Base-by-base conservation (phyloP, 768 basidiomycete species). In the Mycena belliarum region DNA sequence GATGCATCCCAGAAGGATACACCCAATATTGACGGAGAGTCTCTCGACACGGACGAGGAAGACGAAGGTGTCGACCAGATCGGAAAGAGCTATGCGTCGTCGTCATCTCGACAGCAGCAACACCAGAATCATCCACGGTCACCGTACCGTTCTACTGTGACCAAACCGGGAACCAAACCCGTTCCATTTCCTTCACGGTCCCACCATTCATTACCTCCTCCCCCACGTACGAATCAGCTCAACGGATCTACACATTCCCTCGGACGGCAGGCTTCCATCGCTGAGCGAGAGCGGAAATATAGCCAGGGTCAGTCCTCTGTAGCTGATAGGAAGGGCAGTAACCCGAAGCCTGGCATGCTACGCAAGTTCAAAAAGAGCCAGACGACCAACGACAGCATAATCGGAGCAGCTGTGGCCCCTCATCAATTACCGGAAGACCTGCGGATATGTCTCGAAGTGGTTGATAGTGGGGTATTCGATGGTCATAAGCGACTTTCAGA, bases 401-500 rank as follows among this genome's bases (percentile, higher is more conserved):
- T 83, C 48, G 78, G 78, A 20, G 79, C 79, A 42, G 79, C 83
- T 7, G 77, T 93, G 18, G 80, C 89, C 7, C 89, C 91, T 0
- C 86, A 88, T 68, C 86, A 88, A 54, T 71, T 99, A 8, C 96
- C 97, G 7, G 91, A 93, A 47, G 95, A 95, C 67, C 69, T 99
- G 45, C 83, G 88, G 49, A 80, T 84, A 64, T 95, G 95, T 65
- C 75, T 98, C 8, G 90, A 94, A 69, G 91, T 93, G 14, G 85
- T 96, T 40, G 87, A 93, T 65, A 82, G 84, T 33, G 90, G 92
- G 24, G 91, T 98, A 43, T 78, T 97, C 50, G 87, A 91, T 40
- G 96, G 97, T 2, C 97, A 99, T 72, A 80, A 88, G 65, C 83
- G 87, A 63, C 80, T 99, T 32, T 89, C 87, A 51, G 89, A 91